Evolutionary conservation across 495 filamentous ascomycete genomes (phyloP), one percentile per base, ranked within the genome.

Genomic region (Xylaria acuta): DNA sequence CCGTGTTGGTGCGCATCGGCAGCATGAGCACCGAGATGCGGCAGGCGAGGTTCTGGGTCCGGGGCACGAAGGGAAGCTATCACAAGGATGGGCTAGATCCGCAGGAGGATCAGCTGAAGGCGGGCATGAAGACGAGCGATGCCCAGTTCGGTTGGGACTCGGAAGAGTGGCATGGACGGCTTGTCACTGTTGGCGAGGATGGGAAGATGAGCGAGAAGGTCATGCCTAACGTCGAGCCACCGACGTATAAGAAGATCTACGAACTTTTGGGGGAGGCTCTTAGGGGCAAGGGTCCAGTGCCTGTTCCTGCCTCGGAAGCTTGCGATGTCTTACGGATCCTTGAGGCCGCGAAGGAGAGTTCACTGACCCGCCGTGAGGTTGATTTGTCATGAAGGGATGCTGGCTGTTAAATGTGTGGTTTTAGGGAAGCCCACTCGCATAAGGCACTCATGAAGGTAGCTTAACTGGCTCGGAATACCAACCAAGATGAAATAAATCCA

Each of bases 81-180:
- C 91, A 89, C 82, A 97, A 97, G 85, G 89, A 81, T 76, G 88
- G 92, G 71, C 81, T 96, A 0, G 94, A 97, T 81, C 82, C 89
- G 40, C 94, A 97, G 82, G 94, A 97, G 80, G 90, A 92, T 53
- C 92, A 95, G 74, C 84, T 97, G 51, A 90, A 90, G 80, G 86
- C 84, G 3, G 94, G 93, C 0, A 78, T 89, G 74, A 88, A 83
- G 80, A 89, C 91, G 25, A 86, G 86, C 6, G 91, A 94, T 68
- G 80, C 81, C 7, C 85, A 79, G 7, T 97, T 92, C 75, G 94
- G 92, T 1, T 76, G 86, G 25, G 94, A 97, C 79, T 84, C 72
- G 25, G 81, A 83, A 67, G 78, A 78, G 12, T 78, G 74, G 64
- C 79, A 78, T 47, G 86, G 86, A 1, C 78, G 67, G 25, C 77